Evolutionary conservation across 768 basidiomycete genomes (phyloP), one percentile per base, ranked within the genome.

Genomic region (Postia placenta): DNA sequence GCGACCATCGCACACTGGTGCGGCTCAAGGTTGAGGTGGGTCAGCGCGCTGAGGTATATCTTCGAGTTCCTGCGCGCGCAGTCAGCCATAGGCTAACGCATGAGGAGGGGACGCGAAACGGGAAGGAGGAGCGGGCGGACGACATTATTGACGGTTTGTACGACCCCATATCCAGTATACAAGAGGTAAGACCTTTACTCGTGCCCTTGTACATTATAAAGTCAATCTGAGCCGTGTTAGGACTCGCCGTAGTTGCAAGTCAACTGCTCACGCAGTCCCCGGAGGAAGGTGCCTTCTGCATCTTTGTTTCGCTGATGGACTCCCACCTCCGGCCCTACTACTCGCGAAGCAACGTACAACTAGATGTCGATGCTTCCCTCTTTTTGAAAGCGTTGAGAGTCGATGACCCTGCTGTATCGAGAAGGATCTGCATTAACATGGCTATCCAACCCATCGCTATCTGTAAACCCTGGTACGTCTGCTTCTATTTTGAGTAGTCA

Each of bases 271-370:
- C 85, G 7, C 80, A 86, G 41, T 79, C 87, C 0, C 90, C 89
- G 0, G 89, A 92, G 54, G 90, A 92, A 61, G 90, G 92, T 55
- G 89, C 87, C 0, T 92, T 92, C 63, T 92, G 89, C 90, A 91
- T 87, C 17, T 91, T 92, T 60, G 75, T 87, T 0, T 88, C 87
- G 2, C 68, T 92, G 54, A 92, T 92, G 89, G 87, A 92, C 56
- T 76, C 78, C 1, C 82, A 90, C 55, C 69, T 91, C n/a, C 83
- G 89, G 1, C 71, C 82, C 0, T 90, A 90, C 63, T 92, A 89
- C 60, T 78, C 83, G 33, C 59, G 73, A 2, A 74, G 67, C 43
- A 67, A 73, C 1, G 70, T 73, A 2, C 86, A 88, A 61, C 68
- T 89, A 48, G 88, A 90, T 55, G 82, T 92, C 6, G 90, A 92